Evolutionary conservation across 1,139 yeast genomes (phyloP).

Genomic region (Casaregolazyma suthepensis): DNA sequence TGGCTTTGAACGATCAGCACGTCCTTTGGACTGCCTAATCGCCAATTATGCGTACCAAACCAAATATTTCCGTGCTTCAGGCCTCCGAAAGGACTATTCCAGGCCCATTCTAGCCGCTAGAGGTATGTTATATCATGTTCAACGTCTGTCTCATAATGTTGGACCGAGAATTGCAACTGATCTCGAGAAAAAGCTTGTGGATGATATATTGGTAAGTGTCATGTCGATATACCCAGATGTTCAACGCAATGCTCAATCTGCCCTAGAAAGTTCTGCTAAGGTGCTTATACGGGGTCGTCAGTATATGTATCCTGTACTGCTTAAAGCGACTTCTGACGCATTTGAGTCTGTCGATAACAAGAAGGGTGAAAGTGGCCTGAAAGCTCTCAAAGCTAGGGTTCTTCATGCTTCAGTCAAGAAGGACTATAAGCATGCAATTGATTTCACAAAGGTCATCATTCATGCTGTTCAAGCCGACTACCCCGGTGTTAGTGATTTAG

Average conservation of each 20-base stretch:
- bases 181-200: constrained; percentile 57
- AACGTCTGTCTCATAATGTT: constrained; percentile 67
- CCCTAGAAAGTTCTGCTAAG: constrained; percentile 65
- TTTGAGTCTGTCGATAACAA: constrained; percentile 50
- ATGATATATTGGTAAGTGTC: constrained; percentile 62
- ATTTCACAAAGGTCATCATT: constrained; percentile 45
- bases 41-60: constrained; percentile 44
- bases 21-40: constrained; percentile 44
- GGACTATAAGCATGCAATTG: constrained; percentile 50
- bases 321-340: constrained; percentile 48
- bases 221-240: constrained; percentile 69
- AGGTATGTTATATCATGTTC: constrained; percentile 70
- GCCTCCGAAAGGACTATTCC: constrained; percentile 66
- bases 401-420: constrained; percentile 46
- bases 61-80: constrained; percentile 42
- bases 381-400: constrained; percentile 30
- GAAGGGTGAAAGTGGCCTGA: constrained; percentile 62
- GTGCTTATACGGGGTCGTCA: constrained; percentile 60
- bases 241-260: constrained; percentile 63
- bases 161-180: constrained; percentile 68
- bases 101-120: constrained; percentile 73
- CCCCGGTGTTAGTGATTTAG: constrained; percentile 26
- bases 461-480: constrained; percentile 58
- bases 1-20: constrained; percentile 66
- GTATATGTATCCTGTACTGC: constrained; percentile 34